phyloP scores from a whole-genome alignment of 2,329 filamentous ascomycete species.

The Epichloe bromicola region DNA sequence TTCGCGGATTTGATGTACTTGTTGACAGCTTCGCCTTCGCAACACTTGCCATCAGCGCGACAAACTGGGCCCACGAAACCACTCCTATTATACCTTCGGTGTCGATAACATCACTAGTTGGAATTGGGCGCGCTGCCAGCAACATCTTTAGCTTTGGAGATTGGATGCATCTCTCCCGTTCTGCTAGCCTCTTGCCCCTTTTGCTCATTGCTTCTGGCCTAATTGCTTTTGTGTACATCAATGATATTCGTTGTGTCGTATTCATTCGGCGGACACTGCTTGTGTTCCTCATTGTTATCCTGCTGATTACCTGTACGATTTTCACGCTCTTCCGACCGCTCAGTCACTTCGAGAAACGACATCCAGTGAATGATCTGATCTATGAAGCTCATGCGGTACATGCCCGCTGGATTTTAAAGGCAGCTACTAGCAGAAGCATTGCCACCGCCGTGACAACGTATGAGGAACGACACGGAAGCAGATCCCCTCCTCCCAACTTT shows the following conservation, averaged over 20 bases:
- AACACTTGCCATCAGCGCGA: constrained; percentile 28
- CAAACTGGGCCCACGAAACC: constrained; percentile 33
- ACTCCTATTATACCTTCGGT: constrained; percentile 29
- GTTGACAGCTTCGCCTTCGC: constrained; percentile 34
- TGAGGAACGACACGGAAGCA: constrained; percentile 41
- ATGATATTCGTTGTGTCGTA: constrained; percentile 29
- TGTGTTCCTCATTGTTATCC: constrained; percentile 22
- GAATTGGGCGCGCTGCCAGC: constrained; percentile 22
- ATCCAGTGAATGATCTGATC: constrained; percentile 37
- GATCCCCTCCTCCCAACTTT: constrained; percentile 67
- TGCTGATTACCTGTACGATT: constrained; percentile 25
- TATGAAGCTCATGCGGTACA: constrained; percentile 34
- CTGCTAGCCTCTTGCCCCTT: constrained; percentile 24
- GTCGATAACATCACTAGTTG: constrained; percentile 30
- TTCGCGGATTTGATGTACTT: constrained; percentile 36
- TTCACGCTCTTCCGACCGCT: constrained; percentile 20
- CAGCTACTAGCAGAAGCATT: constrained; percentile 33
- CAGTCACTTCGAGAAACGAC: constrained; percentile 19
- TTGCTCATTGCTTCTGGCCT: constrained; percentile 28
- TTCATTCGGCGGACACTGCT: constrained; percentile 29
- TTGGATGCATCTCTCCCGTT: constrained; percentile 30
- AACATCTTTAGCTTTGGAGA: constrained; percentile 27
- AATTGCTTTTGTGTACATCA: constrained; percentile 28
- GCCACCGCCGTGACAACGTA: constrained; percentile 35
- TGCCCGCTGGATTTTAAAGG: constrained; percentile 36